A percentile compares a stretch with the other conserved stretches of the same genome.
Conservation (phyloP, 2,329 filamentous ascomycete species). For the Sclerotinia subarctica region DNA sequence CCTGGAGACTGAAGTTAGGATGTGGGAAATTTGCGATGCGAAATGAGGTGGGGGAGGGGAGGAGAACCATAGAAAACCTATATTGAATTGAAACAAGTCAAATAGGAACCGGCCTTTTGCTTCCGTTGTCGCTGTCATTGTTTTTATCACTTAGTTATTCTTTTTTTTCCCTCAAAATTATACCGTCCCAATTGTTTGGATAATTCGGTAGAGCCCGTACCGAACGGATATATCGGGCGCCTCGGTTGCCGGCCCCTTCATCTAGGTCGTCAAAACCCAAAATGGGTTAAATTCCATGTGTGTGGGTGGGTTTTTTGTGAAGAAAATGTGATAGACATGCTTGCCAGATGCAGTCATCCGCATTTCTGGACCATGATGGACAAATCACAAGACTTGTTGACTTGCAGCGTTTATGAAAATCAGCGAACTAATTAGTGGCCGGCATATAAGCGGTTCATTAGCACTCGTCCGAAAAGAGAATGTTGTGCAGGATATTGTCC, state of each 20-base stretch:
- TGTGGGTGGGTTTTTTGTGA: slow-evolving; percentile 12
- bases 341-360: slow-evolving; percentile 20
- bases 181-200: neutral
- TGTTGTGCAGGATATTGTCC: slow-evolving; percentile 6
- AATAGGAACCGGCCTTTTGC: neutral
- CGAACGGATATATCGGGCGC: slow-evolving; percentile 17
- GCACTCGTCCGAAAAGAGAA: slow-evolving; percentile 7
- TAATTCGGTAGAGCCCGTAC: slow-evolving; percentile 16
- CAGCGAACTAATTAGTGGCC: slow-evolving; percentile 5
- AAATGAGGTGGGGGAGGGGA: neutral
- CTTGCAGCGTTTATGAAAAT: slow-evolving; percentile 16
- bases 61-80: neutral
- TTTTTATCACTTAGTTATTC: neutral
- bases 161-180: neutral
- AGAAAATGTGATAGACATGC: slow-evolving; percentile 23
- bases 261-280: slow-evolving; percentile 4
- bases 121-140: neutral
- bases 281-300: slow-evolving; percentile 10
- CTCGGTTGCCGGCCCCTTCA: slow-evolving; percentile 9
- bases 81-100: neutral
- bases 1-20: slow-evolving; percentile 1
- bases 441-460: slow-evolving; percentile 10
- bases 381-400: slow-evolving; percentile 19
- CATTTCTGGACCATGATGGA: slow-evolving; percentile 15
- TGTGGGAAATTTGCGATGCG: neutral